Percentiles rank a stretch among this genome's conserved stretches.
Conservation (phyloP, 371 early-diverging fungal genomes). For the Syncephalis fuscata region DNA sequence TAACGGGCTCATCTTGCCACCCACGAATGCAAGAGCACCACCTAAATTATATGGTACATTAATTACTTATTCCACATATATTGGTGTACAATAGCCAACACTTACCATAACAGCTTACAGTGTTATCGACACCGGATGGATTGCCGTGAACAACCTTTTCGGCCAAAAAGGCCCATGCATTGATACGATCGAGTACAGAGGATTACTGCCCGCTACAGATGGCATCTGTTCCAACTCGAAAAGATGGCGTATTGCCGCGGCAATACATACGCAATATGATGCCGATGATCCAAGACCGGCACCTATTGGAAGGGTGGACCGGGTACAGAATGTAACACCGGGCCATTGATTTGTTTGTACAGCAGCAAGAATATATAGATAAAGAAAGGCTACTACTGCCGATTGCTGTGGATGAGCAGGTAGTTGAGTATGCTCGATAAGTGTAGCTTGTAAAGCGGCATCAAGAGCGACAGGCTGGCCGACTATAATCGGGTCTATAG, state of each 20-base stretch:
- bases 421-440: no score
- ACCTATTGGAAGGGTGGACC: slow-evolving; percentile 80
- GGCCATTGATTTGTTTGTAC: neutral
- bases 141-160: slow-evolving; percentile 92
- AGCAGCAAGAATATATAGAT: slow-evolving; percentile 9
- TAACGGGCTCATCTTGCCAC: neutral
- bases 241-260: slow-evolving; percentile 50
- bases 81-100: neutral
- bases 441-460: no score
- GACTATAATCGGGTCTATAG: no score
- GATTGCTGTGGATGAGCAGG: slow-evolving; percentile 9
- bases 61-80: slow-evolving; percentile 4
- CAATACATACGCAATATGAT: slow-evolving; percentile 65
- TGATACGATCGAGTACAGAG: slow-evolving; percentile 29
- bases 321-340: slow-evolving; percentile 11
- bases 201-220: slow-evolving; percentile 2
- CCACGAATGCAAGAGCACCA: neutral
- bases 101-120: slow-evolving; percentile 67
- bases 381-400: slow-evolving; percentile 23
- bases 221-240: slow-evolving; percentile 13
- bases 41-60: no score
- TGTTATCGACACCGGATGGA: slow-evolving; percentile 91
- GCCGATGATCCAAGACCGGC: slow-evolving; percentile 95
- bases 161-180: slow-evolving; percentile 72
- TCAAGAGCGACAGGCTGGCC: no score